These are phyloP conservation scores for Solanum pimpinellifolium DNA, from an alignment of 257 asterid genomes.

Conservation along the genomic window DNA sequence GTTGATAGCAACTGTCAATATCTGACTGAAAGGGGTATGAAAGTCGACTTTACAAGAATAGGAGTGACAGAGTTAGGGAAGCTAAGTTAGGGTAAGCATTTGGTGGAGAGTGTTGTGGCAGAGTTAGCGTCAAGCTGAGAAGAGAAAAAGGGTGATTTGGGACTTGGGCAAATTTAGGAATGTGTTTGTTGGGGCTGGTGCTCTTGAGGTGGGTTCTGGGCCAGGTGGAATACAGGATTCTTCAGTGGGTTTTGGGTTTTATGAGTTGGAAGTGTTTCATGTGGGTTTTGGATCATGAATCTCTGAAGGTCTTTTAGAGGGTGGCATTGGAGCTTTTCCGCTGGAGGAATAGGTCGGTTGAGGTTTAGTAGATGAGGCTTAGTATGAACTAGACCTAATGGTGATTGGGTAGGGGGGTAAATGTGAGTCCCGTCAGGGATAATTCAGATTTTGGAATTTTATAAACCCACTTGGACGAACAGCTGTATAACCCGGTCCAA, in stretches of 20 bases:
- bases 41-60: background rate
- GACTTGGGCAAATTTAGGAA: no score
- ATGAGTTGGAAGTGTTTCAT: background rate
- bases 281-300: background rate
- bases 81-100: background rate
- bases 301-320: background rate
- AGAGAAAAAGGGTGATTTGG: no score
- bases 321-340: background rate
- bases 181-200: background rate
- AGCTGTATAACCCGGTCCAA: background rate
- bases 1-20: background rate
- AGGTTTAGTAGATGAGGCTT: background rate
- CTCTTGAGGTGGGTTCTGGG: background rate
- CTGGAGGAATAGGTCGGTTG: background rate
- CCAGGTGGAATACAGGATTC: background rate
- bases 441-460: background rate
- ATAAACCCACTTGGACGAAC: background rate
- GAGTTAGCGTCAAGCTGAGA: no score
- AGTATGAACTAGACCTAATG: background rate
- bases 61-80: background rate
- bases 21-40: background rate
- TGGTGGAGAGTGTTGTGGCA: background rate
- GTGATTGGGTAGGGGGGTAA: background rate
- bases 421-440: background rate
- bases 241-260: background rate